Evolutionary conservation across 176 grass and related monocot genomes (phyloP), one percentile per base, ranked within the genome.

Genomic region (Hsuehochloa calcarea): DNA sequence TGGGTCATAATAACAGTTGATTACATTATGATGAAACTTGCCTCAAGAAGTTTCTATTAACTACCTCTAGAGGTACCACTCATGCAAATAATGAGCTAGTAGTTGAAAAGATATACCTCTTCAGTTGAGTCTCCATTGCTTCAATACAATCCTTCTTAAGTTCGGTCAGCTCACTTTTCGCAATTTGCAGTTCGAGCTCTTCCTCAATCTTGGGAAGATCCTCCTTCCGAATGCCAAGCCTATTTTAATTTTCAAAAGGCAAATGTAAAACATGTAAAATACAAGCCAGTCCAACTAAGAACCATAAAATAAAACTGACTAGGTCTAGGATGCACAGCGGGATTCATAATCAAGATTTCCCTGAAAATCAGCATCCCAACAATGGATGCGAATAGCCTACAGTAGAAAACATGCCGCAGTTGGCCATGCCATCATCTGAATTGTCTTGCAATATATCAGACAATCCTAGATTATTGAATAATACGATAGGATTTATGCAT

Each of bases 201-300:
- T 91, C 74, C 80, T 94, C 97, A 1, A 94, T 88, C 84, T 99
- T 96, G 27, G 97, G 97, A 72, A 99, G 87, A 77, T 99, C 91
- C 79, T 99, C 92, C 78, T 84, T 94, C 51, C 41, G 60, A 85
- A 99, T 61, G 46, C 97, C 97, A 84, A 96, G 90, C 82, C 93
- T 98, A 67, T 80, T 88, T 85, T 43, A 85, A 82, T 38, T 85
- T 85, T 58, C 37, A 81, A 40, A 83, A 79, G 38, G 43, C 12
- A 87, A 83, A 45, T 66, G 6, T 34, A 46, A 49, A 37, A 77
- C 35, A 74, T 74, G 60, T 68, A 41, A 82, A 73, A 39, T 37
- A 22, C 68, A 75, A 16, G 37, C n/a, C 40, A 56, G 15, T 68
- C 45, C 31, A 43, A 50, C n/a, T 66, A 72, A 58, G 49, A 54